Evolutionary conservation across 805 yeast species (phyloP).

Genomic region (Saturnispora galanensis): DNA sequence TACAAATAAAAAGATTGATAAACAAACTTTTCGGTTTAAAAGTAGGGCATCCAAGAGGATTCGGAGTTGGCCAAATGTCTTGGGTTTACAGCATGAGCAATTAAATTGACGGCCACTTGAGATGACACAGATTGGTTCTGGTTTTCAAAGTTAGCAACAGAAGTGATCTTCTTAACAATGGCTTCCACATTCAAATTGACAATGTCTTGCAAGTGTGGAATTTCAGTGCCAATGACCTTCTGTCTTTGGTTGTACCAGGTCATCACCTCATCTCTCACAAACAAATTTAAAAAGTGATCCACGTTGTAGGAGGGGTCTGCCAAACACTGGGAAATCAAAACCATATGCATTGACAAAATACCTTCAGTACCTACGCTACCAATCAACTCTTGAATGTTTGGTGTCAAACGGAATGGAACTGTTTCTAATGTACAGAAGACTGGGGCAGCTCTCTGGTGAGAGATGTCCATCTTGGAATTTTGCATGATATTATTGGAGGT

Average conservation of each 20-base stretch:
- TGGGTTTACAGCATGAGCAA: constrained; percentile 92
- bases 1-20: background rate
- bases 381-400: constrained; percentile 86
- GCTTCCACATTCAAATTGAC: constrained; percentile 82
- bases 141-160: constrained; percentile 45
- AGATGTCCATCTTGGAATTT: constrained; percentile 37
- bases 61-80: constrained; percentile 87
- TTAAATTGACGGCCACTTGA: constrained; percentile 81
- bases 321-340: constrained; percentile 79
- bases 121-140: constrained; percentile 70
- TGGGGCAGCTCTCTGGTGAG: constrained; percentile 57
- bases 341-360: constrained; percentile 70
- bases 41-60: constrained; percentile 91
- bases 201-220: constrained; percentile 69
- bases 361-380: constrained; percentile 96
- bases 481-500: constrained; percentile 31
- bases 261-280: constrained; percentile 90
- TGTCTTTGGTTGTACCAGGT: constrained; percentile 91
- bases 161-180: constrained; percentile 67
- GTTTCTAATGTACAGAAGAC: constrained; percentile 83
- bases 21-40: constrained; percentile 26
- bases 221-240: constrained; percentile 69
- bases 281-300: constrained; percentile 83
- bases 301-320: constrained; percentile 88
- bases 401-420: constrained; percentile 94